Evolutionary conservation across 78 protist genomes (phyloP).

Genomic region (Dictyostelium discoideum): dicty_2.7 NC_007090.3:3557001-3557500

Average conservation of each 20-base stretch:
- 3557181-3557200: background rate
- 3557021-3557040: constrained; percentile 6
- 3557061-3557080: background rate
- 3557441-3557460: background rate
- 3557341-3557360: background rate
- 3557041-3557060: background rate
- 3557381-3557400: background rate
- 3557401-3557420: constrained; percentile 26
- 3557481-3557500: background rate
- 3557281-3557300: constrained; percentile 34
- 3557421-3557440: background rate
- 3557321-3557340: constrained; percentile 30
- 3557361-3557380: constrained; percentile 54
- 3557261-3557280: background rate
- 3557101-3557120: background rate
- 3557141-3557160: constrained; percentile 5
- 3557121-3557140: constrained; percentile 30
- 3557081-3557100: background rate
- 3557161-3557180: constrained; percentile 31
- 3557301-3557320: constrained; percentile 25
- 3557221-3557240: constrained; percentile 71
- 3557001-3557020: background rate
- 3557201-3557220: constrained; percentile 78
- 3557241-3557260: constrained; percentile 35
- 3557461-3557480: no score